phyloP scores from a whole-genome alignment of 139 green algal genomes.

The Closterium sp. region DNA sequence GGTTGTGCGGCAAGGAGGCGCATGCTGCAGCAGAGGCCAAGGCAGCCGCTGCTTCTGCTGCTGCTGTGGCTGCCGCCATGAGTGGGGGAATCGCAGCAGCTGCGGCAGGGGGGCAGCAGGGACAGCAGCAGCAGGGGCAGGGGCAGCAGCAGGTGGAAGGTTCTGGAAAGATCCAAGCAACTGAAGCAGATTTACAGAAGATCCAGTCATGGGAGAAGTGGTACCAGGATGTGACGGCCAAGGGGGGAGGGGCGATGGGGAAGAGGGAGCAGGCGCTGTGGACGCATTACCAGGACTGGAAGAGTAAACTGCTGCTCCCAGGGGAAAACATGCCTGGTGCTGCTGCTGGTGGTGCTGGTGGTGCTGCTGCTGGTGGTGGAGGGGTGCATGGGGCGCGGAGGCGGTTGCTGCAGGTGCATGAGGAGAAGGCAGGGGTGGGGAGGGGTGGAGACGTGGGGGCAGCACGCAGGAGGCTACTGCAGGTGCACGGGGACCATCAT shows the following conservation, averaged over 20 bases:
- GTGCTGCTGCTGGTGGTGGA: background rate
- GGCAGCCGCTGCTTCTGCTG: background rate
- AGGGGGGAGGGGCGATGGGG: background rate
- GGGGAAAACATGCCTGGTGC: background rate
- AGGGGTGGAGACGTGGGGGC: constrained; percentile 3
- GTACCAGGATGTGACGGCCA: background rate
- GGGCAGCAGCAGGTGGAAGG: background rate
- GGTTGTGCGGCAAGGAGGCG: background rate
- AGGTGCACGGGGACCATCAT: background rate
- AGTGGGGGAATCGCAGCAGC: background rate
- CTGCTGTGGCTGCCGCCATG: background rate
- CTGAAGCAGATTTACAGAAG: background rate
- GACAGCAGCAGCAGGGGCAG: background rate
- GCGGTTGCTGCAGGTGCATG: constrained; percentile 1
- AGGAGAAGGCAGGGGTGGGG: background rate
- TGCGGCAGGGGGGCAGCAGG: no score
- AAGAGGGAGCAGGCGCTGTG: background rate
- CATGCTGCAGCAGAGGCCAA: background rate
- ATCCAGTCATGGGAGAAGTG: background rate
- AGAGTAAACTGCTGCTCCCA: background rate
- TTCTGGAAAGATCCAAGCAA: background rate
- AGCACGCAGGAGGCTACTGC: background rate
- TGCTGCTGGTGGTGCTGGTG: background rate
- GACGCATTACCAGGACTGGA: background rate
- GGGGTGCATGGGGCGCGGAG: background rate